Base-by-base conservation (phyloP, 202 grass and related monocot species). In the Hordeum pubiflorum region DNA sequence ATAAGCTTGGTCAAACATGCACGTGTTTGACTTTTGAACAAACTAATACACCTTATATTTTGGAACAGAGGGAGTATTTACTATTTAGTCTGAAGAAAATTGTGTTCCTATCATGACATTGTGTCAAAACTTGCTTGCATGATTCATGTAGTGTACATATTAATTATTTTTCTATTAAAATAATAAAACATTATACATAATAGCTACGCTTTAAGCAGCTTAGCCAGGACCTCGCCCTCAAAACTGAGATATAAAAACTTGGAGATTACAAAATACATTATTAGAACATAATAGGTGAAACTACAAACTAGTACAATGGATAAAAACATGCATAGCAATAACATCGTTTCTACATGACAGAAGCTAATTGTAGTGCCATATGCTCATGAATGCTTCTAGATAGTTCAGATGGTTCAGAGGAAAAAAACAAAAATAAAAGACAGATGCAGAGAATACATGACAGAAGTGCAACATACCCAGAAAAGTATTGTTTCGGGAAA, bases 401-500 rank as follows among this genome's bases (percentile, higher is more conserved):
- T 55, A 48, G 37, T 75, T 59, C 27, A 72, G n/a, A 77, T 40
- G 46, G 54, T 24, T 72, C 17, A 58, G 11, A 29, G n/a, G 12
- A 0, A 52, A 13, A 33, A 39, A 86, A 41, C 4, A 79, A 75
- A 50, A 17, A 6, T 13, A 46, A 10, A 38, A 15, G 68, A 37
- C 26, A 6, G 22, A 62, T 26, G 46, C n/a, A 10, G 24, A 77
- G 58, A 43, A 70, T 63, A 38, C 48, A 75, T 60, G 22, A 58
- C 34, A 7, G 1, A 36, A 31, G 55, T 48, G 32, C 39, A 46
- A 67, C 46, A 73, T 69, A 90, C 87, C 85, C 80, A 39, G 74
- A 88, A 80, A 99, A 96, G 66, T 91, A 91, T 59, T 87, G 77
- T 76, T 79, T 90, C 34, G 91, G 81, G 59, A 93, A 96, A 63